A percentile compares a stretch with the other conserved stretches of the same genome.
phyloP scores from a whole-genome alignment of 2,329 filamentous ascomycete species.

The Talaromyces atroroseus region DNA sequence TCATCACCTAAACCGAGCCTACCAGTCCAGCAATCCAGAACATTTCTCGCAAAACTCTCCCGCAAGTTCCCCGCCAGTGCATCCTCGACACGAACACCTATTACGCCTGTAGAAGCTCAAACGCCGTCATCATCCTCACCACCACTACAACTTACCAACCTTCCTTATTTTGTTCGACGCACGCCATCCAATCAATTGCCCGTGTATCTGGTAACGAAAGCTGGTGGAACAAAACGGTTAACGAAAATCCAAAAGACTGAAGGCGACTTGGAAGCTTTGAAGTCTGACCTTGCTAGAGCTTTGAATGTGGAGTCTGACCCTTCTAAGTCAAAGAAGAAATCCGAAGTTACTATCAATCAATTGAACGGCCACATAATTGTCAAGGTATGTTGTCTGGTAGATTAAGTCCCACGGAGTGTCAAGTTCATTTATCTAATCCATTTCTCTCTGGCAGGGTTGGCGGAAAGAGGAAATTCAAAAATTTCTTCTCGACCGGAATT shows the following conservation, averaged over 20 bases:
- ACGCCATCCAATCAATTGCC: constrained; percentile 66
- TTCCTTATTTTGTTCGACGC: constrained; percentile 66
- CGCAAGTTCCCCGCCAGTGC: constrained; percentile 26
- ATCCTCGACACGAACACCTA: constrained; percentile 20
- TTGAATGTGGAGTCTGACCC: constrained; percentile 53
- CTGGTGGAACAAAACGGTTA: constrained; percentile 68
- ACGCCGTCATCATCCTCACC: constrained; percentile 4
- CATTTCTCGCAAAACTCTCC: constrained; percentile 33
- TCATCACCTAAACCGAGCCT: constrained; percentile 15
- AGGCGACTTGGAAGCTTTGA: constrained; percentile 62
- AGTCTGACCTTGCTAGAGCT: constrained; percentile 56
- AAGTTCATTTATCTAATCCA: not conserved
- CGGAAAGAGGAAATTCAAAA: constrained; percentile 45
- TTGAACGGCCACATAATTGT: constrained; percentile 70
- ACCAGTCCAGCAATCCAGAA: constrained; percentile 28
- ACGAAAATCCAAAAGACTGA: constrained; percentile 75
- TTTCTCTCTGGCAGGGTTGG: constrained; percentile 39
- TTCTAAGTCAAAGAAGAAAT: constrained; percentile 24
- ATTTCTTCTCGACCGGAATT: constrained; percentile 44
- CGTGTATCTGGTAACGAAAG: constrained; percentile 69
- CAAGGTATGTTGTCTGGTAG: constrained; percentile 50
- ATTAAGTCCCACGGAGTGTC: not conserved
- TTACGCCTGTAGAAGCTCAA: not conserved
- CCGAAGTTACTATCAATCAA: constrained; percentile 47
- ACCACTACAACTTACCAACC: constrained; percentile 36